Base-by-base conservation (phyloP, 2,329 filamentous ascomycete species). In the Tolypocladium nubicola region DNA sequence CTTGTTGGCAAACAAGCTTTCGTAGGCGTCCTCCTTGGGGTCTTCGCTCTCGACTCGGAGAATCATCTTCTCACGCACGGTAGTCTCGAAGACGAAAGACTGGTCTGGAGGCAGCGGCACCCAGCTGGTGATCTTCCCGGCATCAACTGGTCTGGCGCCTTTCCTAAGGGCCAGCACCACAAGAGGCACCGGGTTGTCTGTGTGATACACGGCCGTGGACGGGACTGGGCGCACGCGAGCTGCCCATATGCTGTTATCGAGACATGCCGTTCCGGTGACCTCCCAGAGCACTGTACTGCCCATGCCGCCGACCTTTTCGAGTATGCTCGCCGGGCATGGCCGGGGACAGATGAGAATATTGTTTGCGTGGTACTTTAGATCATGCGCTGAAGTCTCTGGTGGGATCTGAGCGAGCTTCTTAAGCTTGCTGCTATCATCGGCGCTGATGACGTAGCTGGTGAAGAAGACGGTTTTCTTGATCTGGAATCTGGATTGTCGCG, bases 401-500 rank as follows among this genome's bases (percentile, higher is more conserved):
- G 87, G 86, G 23, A 90, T 75, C 55, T 84, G 72, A 37, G 86
- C 84, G n/a, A 96, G 79, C 7, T 81, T 80, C 57, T 89, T 81
- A 41, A 97, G 77, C 57, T 82, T 84, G 66, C 88, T 82, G 2
- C 86, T 87, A 69, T 94, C 89, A 33, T 82, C 77, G 53, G 84
- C 78, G 45, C 79, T 79, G 62, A 99, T 86, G 72, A 96, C 83
- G 72, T 99, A 97, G 54, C 90, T 90, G 1, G 94, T 97, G 73
- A 93, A 97, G 72, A 91, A 90, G 54, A 96, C 87, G 1, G 85
- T 90, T 68, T 92, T 92, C 71, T 89, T 90, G 69, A 99, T 90
- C 63, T 83, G 80, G 59, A 94, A 78, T 52, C 73, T 75, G 45
- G 73, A 69, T 53, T 70, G 70, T 33, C 71, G 71, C 19, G 65